Evolutionary conservation across 2,329 filamentous ascomycete species (phyloP).

Genomic region (Trichoderma sp.): DNA sequence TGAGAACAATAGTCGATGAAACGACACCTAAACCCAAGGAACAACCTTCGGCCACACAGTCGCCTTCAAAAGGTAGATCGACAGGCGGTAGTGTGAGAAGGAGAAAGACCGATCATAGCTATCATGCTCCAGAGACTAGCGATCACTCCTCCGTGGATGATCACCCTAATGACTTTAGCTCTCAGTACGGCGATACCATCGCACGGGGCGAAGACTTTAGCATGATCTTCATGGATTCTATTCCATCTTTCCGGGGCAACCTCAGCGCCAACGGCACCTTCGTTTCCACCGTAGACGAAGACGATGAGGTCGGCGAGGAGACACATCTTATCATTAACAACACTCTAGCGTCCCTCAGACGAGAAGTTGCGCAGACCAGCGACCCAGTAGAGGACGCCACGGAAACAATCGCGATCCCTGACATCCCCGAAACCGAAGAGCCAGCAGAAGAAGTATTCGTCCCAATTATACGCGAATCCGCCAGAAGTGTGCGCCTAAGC

Average conservation of each 20-base stretch:
- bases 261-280: slow-evolving; percentile 40
- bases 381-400: slow-evolving; percentile 21
- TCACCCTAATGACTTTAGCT: slow-evolving; percentile 33
- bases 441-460: slow-evolving; percentile 8
- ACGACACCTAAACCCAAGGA: slow-evolving; percentile 41
- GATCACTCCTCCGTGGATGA: slow-evolving; percentile 43
- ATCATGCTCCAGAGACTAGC: slow-evolving; percentile 39
- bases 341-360: slow-evolving; percentile 56
- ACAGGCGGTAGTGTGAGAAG: slow-evolving; percentile 32
- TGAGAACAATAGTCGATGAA: slow-evolving; percentile 47
- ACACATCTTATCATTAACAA: slow-evolving; percentile 61
- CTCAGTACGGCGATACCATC: slow-evolving; percentile 47
- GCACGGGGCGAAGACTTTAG: slow-evolving; percentile 60
- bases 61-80: slow-evolving; percentile 25
- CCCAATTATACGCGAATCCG: slow-evolving; percentile 19
- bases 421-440: slow-evolving; percentile 16
- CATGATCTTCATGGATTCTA: slow-evolving; percentile 61
- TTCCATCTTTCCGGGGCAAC: slow-evolving; percentile 54
- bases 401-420: slow-evolving; percentile 26
- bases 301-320: slow-evolving; percentile 57
- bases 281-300: slow-evolving; percentile 39
- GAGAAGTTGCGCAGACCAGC: slow-evolving; percentile 31
- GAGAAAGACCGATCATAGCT: slow-evolving; percentile 38
- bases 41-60: slow-evolving; percentile 25
- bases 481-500: slow-evolving; percentile 27